Percentiles rank a stretch among this genome's conserved stretches.
These are phyloP conservation scores for Raddia guianensis DNA, from an alignment of 176 grass and related monocot genomes.

Conservation along the genomic window DNA sequence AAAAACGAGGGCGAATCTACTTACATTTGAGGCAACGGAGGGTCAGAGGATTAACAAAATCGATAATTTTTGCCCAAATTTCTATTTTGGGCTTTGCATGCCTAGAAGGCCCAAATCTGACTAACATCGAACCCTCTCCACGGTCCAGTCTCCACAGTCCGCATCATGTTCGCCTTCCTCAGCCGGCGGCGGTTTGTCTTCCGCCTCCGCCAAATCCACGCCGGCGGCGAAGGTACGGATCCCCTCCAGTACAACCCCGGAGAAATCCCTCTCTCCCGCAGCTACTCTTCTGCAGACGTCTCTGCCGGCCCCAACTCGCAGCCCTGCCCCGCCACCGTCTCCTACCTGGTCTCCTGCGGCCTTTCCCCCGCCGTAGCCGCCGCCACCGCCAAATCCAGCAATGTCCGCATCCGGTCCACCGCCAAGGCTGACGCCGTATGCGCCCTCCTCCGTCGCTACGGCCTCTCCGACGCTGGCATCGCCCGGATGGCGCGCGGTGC, in stretches of 20 bases:
- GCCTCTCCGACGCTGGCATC: constrained; percentile 49
- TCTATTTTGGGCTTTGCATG: too few species aligned
- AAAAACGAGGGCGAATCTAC: too few species aligned
- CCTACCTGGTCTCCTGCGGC: constrained; percentile 41
- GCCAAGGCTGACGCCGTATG: constrained; percentile 25
- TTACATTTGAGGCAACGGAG: too few species aligned
- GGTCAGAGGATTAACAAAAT: too few species aligned
- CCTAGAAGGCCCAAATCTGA: too few species aligned
- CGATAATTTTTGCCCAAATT: too few species aligned
- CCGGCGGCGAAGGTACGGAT: neutral
- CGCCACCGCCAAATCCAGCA: neutral
- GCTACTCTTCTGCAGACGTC: neutral
- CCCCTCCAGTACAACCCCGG: neutral
- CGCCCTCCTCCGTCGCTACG: constrained; percentile 42
- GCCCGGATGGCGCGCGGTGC: neutral
- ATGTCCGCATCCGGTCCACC: constrained; percentile 23
- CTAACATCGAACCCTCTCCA: too few species aligned
- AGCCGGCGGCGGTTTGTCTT: constrained; percentile 24
- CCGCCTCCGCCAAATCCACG: neutral
- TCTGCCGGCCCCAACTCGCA: neutral
- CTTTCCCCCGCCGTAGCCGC: constrained; percentile 28
- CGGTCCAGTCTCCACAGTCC: too few species aligned
- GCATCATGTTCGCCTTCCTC: constrained; percentile 28
- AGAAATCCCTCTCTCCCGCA: neutral
- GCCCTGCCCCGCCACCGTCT: constrained; percentile 24